Conservation (phyloP, 192 early-diverging fungal species). For the Pilaira anomala region DNA sequence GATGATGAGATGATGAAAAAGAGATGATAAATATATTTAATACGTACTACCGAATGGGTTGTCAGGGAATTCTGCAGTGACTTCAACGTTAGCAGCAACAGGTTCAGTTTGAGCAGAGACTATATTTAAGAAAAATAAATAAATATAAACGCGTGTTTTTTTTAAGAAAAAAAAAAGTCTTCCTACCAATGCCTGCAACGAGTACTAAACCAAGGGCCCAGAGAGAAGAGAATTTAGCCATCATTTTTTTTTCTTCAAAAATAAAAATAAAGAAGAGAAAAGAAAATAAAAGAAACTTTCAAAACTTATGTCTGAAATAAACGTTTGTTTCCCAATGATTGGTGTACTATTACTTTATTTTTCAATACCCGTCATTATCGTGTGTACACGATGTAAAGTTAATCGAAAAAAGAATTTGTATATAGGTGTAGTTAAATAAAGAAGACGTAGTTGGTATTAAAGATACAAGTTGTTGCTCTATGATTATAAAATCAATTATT, state of each 20-base stretch:
- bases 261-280: conserved; percentile 8
- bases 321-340: neutral
- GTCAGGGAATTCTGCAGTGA: conserved; percentile 35
- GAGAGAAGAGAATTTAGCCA: conserved; percentile 21
- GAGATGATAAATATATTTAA: neutral
- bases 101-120: conserved; percentile 25
- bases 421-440: no score
- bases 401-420: no score
- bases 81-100: conserved; percentile 18
- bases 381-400: no score
- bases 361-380: no score
- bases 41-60: conserved; percentile 43
- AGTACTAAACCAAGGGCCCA: conserved; percentile 19
- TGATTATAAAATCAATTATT: no score
- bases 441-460: no score
- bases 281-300: neutral
- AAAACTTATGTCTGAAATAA: neutral
- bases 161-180: no score
- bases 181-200: neutral
- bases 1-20: no score
- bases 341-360: neutral
- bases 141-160: neutral
- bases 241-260: conserved; percentile 6
- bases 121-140: neutral
- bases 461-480: no score